These are phyloP conservation scores for Pouteria glomerata DNA, from an alignment of 148 eudicot genomes.

Conservation along the genomic window DNA sequence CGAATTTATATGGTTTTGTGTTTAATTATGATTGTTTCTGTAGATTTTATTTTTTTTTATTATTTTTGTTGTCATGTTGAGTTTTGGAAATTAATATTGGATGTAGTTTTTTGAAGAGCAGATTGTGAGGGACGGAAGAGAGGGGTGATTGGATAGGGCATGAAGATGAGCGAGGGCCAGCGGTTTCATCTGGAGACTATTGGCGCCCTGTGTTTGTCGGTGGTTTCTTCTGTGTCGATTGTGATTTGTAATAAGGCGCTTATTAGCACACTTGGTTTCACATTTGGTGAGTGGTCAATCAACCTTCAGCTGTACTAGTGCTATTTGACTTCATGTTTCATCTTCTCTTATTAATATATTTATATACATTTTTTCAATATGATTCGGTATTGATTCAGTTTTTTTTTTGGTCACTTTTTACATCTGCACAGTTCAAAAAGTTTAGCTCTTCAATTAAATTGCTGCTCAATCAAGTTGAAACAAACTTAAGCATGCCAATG, in stretches of 20 bases:
- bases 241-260: constrained; percentile 47
- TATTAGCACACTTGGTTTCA: constrained; percentile 38
- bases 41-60: background rate
- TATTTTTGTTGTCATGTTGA: background rate
- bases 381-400: background rate
- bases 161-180: constrained; percentile 27
- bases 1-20: background rate
- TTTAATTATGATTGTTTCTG: background rate
- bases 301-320: background rate
- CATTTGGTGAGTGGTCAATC: constrained; percentile 23
- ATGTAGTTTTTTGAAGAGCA: constrained; percentile 1
- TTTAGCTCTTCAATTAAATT: background rate
- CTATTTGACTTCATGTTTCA: background rate
- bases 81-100: background rate
- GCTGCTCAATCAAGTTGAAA: background rate
- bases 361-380: background rate
- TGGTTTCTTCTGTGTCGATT: constrained; percentile 39
- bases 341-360: background rate
- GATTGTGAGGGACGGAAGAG: constrained; percentile 10
- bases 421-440: background rate
- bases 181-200: constrained; percentile 36
- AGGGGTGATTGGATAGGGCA: background rate
- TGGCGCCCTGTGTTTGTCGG: constrained; percentile 38
- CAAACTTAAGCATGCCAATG: background rate
- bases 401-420: background rate